Percentiles rank a stretch among this genome's conserved stretches.
phyloP scores from a whole-genome alignment of 352 stramenopile genomes.

The Phytophthora agathidicida region DNA sequence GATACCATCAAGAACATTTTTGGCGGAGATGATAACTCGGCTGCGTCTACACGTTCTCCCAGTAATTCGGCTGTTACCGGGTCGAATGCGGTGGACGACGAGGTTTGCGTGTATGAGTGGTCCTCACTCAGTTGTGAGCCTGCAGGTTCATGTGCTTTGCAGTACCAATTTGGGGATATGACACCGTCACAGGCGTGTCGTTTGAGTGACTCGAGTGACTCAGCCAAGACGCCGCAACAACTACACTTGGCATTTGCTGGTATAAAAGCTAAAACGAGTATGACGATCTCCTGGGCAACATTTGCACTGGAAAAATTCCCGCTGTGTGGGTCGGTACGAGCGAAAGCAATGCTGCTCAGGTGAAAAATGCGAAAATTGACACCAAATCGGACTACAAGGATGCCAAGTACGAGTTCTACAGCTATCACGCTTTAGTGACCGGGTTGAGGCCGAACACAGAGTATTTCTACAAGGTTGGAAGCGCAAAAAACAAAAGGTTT shows the following conservation, averaged over 20 bases:
- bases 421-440: slow-evolving; percentile 41
- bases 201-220: slow-evolving; percentile 31
- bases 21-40: too few species aligned
- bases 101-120: slow-evolving; percentile 42
- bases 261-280: not conserved
- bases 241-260: slow-evolving; percentile 57
- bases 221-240: slow-evolving; percentile 43
- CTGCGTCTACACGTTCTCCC: too few species aligned
- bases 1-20: too few species aligned
- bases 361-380: too few species aligned
- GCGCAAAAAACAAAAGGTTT: slow-evolving; percentile 12
- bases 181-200: slow-evolving; percentile 56
- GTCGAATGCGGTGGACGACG: too few species aligned
- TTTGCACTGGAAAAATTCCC: not conserved
- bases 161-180: slow-evolving; percentile 52
- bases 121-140: slow-evolving; percentile 33
- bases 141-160: slow-evolving; percentile 39
- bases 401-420: slow-evolving; percentile 40
- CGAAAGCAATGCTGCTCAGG: too few species aligned
- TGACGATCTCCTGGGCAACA: not conserved
- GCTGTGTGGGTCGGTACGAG: too few species aligned
- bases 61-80: too few species aligned
- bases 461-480: slow-evolving; percentile 36
- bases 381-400: slow-evolving; percentile 44
- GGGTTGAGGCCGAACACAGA: slow-evolving; percentile 32